phyloP scores from a whole-genome alignment of 2,329 filamentous ascomycete genomes.

The Sarocladium kiliense region DNA sequence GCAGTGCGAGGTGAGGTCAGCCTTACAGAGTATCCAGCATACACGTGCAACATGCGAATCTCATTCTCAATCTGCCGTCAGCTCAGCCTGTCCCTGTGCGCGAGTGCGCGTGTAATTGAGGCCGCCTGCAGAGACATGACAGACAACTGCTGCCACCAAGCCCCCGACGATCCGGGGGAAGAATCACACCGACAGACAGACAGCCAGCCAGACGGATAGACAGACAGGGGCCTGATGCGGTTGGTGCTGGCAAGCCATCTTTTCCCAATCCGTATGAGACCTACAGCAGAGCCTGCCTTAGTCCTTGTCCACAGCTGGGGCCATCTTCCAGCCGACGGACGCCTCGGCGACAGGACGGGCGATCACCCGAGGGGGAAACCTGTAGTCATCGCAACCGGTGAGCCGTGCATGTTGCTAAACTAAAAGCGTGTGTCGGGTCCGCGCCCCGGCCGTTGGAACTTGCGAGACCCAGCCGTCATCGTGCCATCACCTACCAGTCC shows the following conservation, averaged over 20 bases:
- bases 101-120: too few species aligned
- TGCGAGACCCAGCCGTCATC: neutral
- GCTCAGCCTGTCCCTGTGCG: too few species aligned
- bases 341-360: neutral
- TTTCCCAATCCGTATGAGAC: neutral
- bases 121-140: too few species aligned
- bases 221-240: neutral
- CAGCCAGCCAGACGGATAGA: neutral
- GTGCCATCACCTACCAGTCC: neutral
- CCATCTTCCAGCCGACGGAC: neutral
- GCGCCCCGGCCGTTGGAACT: neutral
- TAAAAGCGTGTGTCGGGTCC: neutral
- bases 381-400: neutral
- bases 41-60: neutral
- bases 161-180: too few species aligned
- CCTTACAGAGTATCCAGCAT: neutral
- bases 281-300: conserved; percentile 1
- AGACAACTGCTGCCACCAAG: too few species aligned
- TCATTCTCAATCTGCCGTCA: neutral
- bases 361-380: neutral
- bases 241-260: neutral
- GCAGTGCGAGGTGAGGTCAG: neutral
- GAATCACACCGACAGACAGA: neutral
- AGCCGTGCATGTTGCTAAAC: neutral
- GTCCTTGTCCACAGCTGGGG: neutral